Evolutionary conservation across 2,329 filamentous ascomycete genomes (phyloP).

Genomic region (Aspergillus tamarii): DNA sequence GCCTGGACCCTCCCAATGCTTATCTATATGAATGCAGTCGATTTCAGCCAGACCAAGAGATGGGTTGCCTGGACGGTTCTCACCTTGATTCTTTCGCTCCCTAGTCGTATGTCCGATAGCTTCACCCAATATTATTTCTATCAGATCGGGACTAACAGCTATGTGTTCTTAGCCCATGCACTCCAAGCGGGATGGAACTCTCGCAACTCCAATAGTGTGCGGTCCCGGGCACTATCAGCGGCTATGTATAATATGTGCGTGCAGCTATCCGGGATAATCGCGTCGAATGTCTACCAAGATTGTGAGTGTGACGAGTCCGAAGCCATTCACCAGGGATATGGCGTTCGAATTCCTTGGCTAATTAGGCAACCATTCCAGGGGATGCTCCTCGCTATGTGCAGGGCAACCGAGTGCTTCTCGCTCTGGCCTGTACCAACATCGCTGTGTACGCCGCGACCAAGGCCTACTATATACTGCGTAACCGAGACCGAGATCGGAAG

Average conservation of each 20-base stretch:
- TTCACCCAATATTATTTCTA: neutral
- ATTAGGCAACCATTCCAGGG: conserved; percentile 17
- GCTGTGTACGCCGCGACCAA: conserved; percentile 34
- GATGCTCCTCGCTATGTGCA: conserved; percentile 51
- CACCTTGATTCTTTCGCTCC: conserved; percentile 56
- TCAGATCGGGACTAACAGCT: conserved; percentile 7
- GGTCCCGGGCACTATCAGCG: conserved; percentile 41
- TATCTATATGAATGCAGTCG: conserved; percentile 54
- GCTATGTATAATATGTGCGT: conserved; percentile 46
- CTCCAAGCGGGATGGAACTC: conserved; percentile 50
- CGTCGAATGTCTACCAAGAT: conserved; percentile 41
- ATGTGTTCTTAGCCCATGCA: conserved; percentile 51
- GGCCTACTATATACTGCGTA: conserved; percentile 36
- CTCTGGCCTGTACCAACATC: conserved; percentile 28
- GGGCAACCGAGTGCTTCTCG: conserved; percentile 42
- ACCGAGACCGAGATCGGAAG: conserved; percentile 29
- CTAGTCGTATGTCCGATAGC: conserved; percentile 42
- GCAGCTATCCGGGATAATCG: conserved; percentile 40
- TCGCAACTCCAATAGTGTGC: conserved; percentile 43
- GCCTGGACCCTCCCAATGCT: conserved; percentile 58
- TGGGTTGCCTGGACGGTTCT: conserved; percentile 57
- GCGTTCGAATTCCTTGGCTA: conserved; percentile 1
- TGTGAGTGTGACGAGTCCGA: conserved; percentile 17
- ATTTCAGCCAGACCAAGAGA: conserved; percentile 46
- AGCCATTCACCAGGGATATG: neutral